Conservation (phyloP, 1,284 basidiomycete species). For the Trichosporon coremiiforme region DNA sequence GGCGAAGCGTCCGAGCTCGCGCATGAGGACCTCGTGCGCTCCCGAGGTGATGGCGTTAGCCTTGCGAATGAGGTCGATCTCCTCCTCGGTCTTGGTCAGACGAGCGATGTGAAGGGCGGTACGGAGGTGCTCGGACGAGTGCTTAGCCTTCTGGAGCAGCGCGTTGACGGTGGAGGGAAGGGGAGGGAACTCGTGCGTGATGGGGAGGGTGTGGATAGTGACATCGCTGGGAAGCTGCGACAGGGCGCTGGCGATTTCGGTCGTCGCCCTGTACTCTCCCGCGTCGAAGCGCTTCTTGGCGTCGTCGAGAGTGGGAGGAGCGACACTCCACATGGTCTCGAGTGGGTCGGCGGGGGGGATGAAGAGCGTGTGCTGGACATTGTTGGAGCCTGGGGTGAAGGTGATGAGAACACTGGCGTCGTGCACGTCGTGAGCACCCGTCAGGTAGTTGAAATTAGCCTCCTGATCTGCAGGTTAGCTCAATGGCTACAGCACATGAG, state of each 20-base stretch:
- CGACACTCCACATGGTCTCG: conserved; percentile 81
- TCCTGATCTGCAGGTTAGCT: conserved; percentile 60
- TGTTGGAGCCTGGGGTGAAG: conserved; percentile 58
- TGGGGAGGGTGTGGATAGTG: conserved; percentile 57
- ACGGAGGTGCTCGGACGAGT: conserved; percentile 64
- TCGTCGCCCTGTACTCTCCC: conserved; percentile 62
- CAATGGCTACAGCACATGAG: background rate
- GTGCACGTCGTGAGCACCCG: conserved; percentile 71
- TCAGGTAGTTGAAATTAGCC: conserved; percentile 84
- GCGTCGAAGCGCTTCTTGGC: conserved; percentile 65
- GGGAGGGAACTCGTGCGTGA: conserved; percentile 63
- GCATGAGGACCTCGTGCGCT: conserved; percentile 87
- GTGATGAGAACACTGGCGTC: conserved; percentile 67
- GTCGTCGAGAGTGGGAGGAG: conserved; percentile 69
- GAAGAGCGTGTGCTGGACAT: conserved; percentile 64
- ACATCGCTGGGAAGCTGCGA: conserved; percentile 26
- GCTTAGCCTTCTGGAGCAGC: conserved; percentile 30
- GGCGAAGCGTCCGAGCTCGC: conserved; percentile 76
- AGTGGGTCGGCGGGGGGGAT: conserved; percentile 71
- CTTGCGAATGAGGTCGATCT: conserved; percentile 71
- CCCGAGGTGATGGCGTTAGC: conserved; percentile 82
- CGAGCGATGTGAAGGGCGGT: conserved; percentile 75
- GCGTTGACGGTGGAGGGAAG: conserved; percentile 66
- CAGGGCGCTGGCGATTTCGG: conserved; percentile 55
- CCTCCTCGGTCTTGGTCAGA: conserved; percentile 71